A percentile compares a stretch with the other conserved stretches of the same genome.
These are phyloP conservation scores for Lentinula sp. DNA, from an alignment of 768 basidiomycete species.

Conservation along the genomic window DNA sequence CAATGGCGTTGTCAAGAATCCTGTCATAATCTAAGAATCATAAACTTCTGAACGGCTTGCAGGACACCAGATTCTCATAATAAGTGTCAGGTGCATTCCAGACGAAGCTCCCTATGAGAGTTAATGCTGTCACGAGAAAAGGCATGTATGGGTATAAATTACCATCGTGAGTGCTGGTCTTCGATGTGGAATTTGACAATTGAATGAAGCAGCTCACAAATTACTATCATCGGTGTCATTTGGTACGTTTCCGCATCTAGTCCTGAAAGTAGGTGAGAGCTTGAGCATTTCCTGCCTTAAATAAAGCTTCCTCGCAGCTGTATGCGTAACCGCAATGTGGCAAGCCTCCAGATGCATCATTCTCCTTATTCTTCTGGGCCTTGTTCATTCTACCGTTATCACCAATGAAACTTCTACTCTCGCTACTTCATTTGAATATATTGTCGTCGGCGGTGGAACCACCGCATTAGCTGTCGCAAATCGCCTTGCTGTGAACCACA, in stretches of 20 bases:
- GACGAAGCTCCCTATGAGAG: not conserved
- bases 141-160: not conserved
- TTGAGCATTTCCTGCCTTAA: not conserved
- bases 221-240: not conserved
- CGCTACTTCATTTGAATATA: conserved; percentile 10
- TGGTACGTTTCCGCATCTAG: not conserved
- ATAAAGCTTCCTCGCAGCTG: not conserved
- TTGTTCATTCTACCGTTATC: conserved; percentile 7
- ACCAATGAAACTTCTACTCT: conserved; percentile 11
- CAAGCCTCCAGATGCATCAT: not conserved
- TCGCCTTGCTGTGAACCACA: conserved; percentile 13
- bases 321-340: not conserved
- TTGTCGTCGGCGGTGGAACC: conserved; percentile 13
- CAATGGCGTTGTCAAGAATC: too few relatives aligned
- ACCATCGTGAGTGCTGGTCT: not conserved
- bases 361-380: not conserved
- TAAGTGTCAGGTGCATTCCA: not conserved
- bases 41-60: not conserved
- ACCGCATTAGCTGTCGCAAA: conserved; percentile 18
- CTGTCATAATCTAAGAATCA: not conserved
- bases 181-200: not conserved
- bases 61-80: not conserved
- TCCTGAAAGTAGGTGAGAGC: not conserved
- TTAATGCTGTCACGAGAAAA: not conserved
- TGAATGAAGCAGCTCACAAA: not conserved